Conservation (phyloP, 2,329 filamentous ascomycete species). For the Arthrinium phaeospermum region DNA sequence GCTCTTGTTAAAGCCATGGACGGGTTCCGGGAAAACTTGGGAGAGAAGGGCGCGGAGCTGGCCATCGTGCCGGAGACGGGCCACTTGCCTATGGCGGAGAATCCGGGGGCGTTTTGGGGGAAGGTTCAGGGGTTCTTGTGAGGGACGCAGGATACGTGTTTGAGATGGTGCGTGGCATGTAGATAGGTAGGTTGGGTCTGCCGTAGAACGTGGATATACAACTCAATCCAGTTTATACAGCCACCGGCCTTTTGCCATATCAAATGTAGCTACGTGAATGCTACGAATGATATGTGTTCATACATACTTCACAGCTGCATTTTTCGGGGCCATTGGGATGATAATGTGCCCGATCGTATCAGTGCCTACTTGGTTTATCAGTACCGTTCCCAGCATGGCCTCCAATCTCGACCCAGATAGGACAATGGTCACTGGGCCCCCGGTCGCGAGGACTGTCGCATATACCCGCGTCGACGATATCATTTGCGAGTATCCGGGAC, state of each 20-base stretch:
- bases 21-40: slow-evolving; percentile 67
- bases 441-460: slow-evolving; percentile 49
- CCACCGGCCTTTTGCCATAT: too few species aligned
- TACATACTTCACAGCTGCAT: not conserved
- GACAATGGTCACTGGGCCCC: slow-evolving; percentile 60
- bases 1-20: slow-evolving; percentile 82
- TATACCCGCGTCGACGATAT: slow-evolving; percentile 37
- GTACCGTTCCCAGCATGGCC: not conserved
- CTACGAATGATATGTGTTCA: too few species aligned
- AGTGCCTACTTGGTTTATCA: too few species aligned
- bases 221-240: too few species aligned
- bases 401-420: slow-evolving; percentile 48
- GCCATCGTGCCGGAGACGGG: slow-evolving; percentile 73
- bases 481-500: slow-evolving; percentile 42
- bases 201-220: too few species aligned
- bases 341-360: not conserved
- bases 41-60: slow-evolving; percentile 60
- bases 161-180: not conserved
- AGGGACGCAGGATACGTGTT: not conserved
- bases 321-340: not conserved
- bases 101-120: slow-evolving; percentile 69
- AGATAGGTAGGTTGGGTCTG: not conserved
- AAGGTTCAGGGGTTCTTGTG: slow-evolving; percentile 65
- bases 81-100: slow-evolving; percentile 85
- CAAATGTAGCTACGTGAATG: not conserved